Conservation (phyloP, 2,329 filamentous ascomycete genomes). For the Arthrobotrys sinensis region DNA sequence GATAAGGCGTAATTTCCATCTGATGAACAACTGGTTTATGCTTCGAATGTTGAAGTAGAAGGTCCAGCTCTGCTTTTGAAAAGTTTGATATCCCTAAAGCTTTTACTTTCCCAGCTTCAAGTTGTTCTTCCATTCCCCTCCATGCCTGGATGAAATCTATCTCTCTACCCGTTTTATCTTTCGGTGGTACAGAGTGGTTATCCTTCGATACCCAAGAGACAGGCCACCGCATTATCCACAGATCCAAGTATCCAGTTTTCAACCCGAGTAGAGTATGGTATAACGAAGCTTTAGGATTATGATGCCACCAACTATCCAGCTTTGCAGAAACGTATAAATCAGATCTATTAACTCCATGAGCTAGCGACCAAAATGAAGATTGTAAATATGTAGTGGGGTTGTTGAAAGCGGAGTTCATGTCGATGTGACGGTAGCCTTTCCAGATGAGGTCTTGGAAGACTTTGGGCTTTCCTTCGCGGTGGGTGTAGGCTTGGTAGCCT, state of each 20-base stretch:
- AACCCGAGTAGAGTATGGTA: conserved; percentile 34
- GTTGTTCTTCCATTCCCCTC: conserved; percentile 54
- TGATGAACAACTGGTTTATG: conserved; percentile 44
- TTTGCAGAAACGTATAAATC: conserved; percentile 51
- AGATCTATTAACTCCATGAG: conserved; percentile 12
- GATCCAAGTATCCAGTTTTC: conserved; percentile 48
- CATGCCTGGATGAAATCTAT: conserved; percentile 52
- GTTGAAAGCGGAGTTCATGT: conserved; percentile 35
- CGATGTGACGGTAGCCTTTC: conserved; percentile 41
- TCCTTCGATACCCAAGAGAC: conserved; percentile 27
- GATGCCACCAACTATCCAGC: conserved; percentile 47
- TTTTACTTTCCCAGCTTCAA: conserved; percentile 50
- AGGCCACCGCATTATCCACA: conserved; percentile 51
- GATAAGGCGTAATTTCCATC: conserved; percentile 53
- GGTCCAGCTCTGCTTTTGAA: conserved; percentile 47
- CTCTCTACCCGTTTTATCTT: conserved; percentile 22
- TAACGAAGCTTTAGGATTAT: conserved; percentile 35
- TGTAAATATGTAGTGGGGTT: conserved; percentile 7
- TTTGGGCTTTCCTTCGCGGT: conserved; percentile 26
- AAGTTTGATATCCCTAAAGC: conserved; percentile 43
- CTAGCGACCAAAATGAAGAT: conserved; percentile 32
- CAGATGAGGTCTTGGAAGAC: conserved; percentile 21
- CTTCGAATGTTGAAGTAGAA: conserved; percentile 29
- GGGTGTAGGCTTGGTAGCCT: conserved; percentile 31
- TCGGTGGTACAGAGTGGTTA: not conserved